Evolutionary conservation across 2,329 filamentous ascomycete species (phyloP).

Genomic region (Fusarium scirpi): DNA sequence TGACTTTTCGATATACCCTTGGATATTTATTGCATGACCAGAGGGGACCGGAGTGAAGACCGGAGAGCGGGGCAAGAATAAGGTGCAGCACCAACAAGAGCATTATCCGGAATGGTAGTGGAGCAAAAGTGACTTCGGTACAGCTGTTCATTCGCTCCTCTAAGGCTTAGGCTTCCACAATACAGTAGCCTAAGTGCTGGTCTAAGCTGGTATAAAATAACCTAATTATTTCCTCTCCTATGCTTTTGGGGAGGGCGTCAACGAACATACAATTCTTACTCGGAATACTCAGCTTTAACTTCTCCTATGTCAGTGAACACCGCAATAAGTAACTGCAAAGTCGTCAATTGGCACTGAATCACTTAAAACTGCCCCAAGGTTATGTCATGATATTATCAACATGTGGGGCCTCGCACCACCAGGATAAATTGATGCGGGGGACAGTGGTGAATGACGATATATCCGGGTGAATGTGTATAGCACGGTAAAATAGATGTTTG

Average conservation of each 20-base stretch:
- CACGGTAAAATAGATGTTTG: neutral
- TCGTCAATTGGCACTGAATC: too few species aligned
- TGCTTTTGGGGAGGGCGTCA: neutral
- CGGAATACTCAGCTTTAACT: too few species aligned
- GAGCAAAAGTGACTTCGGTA: neutral
- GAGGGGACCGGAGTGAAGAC: neutral
- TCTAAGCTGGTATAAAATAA: neutral
- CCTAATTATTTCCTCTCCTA: neutral
- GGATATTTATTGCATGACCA: neutral
- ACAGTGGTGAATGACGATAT: neutral
- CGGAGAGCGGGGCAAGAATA: neutral
- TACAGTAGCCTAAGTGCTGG: neutral
- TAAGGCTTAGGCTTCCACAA: neutral
- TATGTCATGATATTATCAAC: neutral
- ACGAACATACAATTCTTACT: neutral
- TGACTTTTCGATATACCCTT: constrained; percentile 1
- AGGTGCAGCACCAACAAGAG: neutral
- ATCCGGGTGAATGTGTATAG: neutral
- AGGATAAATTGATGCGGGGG: constrained; percentile 20
- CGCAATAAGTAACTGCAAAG: too few species aligned
- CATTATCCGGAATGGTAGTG: neutral
- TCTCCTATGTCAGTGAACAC: neutral
- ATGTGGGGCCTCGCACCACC: neutral
- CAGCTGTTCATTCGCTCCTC: neutral
- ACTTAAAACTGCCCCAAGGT: neutral